Evolutionary conservation across 2,329 filamentous ascomycete genomes (phyloP).

Genomic region (Esteya vermicola): DNA sequence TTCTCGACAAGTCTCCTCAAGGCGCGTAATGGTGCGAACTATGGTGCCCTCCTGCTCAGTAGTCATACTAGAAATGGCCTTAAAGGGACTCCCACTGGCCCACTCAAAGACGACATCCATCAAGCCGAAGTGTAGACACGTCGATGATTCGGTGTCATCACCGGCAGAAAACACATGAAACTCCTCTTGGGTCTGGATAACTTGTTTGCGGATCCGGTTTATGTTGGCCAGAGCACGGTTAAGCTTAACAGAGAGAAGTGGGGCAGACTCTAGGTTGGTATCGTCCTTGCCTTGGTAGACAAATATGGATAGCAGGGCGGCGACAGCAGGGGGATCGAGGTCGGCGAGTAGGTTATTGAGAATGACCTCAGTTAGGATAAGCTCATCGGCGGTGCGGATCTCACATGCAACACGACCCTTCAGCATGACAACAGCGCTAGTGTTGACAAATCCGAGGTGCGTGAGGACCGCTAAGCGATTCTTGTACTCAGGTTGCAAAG

Average conservation of each 20-base stretch:
- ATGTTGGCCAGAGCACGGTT: constrained; percentile 76
- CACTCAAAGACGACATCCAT: constrained; percentile 98
- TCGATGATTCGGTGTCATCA: constrained; percentile 85
- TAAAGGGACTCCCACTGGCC: constrained; percentile 96
- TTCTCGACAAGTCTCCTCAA: constrained; percentile 93
- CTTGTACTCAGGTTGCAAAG: constrained; percentile 90
- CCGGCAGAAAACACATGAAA: constrained; percentile 85
- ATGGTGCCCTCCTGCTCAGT: constrained; percentile 97
- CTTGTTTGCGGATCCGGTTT: constrained; percentile 78
- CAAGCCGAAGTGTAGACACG: constrained; percentile 74
- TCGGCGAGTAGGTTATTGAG: constrained; percentile 93
- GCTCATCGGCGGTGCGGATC: constrained; percentile 90
- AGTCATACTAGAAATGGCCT: constrained; percentile 89
- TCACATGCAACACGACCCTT: constrained; percentile 99
- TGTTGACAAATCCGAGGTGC: constrained; percentile 85
- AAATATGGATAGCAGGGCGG: constrained; percentile 82
- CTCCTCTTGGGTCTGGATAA: constrained; percentile 76
- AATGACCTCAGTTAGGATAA: constrained; percentile 90
- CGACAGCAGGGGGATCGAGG: constrained; percentile 93
- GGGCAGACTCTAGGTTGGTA: constrained; percentile 51
- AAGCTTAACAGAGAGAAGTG: constrained; percentile 67
- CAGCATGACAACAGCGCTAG: constrained; percentile 72
- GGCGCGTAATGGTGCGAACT: constrained; percentile 79
- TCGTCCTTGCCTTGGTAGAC: constrained; percentile 83
- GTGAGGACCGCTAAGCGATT: constrained; percentile 85